Evolutionary conservation across 2,329 filamentous ascomycete genomes (phyloP), one percentile per base, ranked within the genome.

Genomic region (Cytospora schulzeri): DNA sequence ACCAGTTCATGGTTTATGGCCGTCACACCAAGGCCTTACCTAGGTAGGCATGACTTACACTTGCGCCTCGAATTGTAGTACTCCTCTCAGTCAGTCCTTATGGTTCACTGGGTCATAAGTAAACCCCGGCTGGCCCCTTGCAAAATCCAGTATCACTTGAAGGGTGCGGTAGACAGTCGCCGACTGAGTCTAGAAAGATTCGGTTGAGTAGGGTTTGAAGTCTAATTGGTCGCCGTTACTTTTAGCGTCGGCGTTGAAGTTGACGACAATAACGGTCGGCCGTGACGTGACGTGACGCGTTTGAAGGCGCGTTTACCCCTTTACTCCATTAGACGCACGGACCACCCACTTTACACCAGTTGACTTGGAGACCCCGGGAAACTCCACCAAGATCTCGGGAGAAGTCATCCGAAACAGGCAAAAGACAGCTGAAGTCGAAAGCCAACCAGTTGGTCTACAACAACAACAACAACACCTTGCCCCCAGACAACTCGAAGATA

Each of bases 1-100:
- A 62, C 15, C n/a, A 35, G 29, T 24, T n/a, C 59, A 62, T 62
- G 59, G 9, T 56, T 31, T 29, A 11, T 33, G 31, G 5, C n/a
- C 19, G 24, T 45, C 2, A 24, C 38, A 29, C 26, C 26, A 22
- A 24, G n/a, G 14, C 24, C 9, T 24, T 12, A n/a, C n/a, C n/a
- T n/a, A n/a, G n/a, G n/a, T n/a, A 11, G n/a, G 38, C 38, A 45
- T 45, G 38, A 6, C 19, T 45, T 22, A 9, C 45, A 48, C n/a
- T 22, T 22, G n/a, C n/a, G 11, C 45, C n/a, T 48, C 14, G 45
- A 9, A 14, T 2, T 14, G 45, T 9, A 8, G 41, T 48, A 11
- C 41, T 17, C 15, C 35, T 17, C 35, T 3, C 11, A 7, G 35
- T 38, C 15, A 7, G 14, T 38, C 35, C 15, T 19, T 19, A 7